Evolutionary conservation across 1,139 yeast species (phyloP), one percentile per base, ranked within the genome.

Genomic region (Lodderomyces metapsilosis): DNA sequence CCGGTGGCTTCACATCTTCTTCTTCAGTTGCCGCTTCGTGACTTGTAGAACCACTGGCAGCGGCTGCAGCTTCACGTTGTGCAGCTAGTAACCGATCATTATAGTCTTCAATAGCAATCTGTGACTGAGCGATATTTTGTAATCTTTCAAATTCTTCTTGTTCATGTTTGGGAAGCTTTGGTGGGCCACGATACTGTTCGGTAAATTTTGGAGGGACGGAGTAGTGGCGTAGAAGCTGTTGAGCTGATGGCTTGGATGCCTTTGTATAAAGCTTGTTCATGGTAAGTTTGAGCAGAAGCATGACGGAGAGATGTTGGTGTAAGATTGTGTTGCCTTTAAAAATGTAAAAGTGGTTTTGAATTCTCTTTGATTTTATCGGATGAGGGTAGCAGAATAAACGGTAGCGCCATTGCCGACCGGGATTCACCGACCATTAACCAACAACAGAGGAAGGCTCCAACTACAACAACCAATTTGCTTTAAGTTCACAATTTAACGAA

Each of bases 61-160:
- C 31, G 11, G 35, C 23, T 5, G 35, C 35, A 25, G 38, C 38
- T 15, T 18, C 31, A 22, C 23, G 24, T 11, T 22, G 16, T 10
- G 40, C 42, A 9, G 38, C 38, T 18, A 10, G 20, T 9, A 80
- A 54, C 39, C 72, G 69, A 22, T 72, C 73, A 52, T 85, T 84
- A 57, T 83, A 85, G 43, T 83, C 88, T 41, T 85, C 92, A 34
- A 87, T 83, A 2, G 91, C 89, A 7, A 82, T 80, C 59, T 84
- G 92, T 0, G 94, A 80, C 52, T 77, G 80, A 1, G 98, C 98
- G 36, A 83, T 75, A 56, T 78, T 81, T 56, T 89, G 95, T 36
- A 92, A 76, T 38, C 76, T 73, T 58, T 92, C 98, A 62, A 92
- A 92, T 64, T 92, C 98, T 53, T 84, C 88, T 61, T 92, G 98